Evolutionary conservation across 768 basidiomycete species (phyloP), one percentile per base, ranked within the genome.

Genomic region (Tylopilus sp.): DNA sequence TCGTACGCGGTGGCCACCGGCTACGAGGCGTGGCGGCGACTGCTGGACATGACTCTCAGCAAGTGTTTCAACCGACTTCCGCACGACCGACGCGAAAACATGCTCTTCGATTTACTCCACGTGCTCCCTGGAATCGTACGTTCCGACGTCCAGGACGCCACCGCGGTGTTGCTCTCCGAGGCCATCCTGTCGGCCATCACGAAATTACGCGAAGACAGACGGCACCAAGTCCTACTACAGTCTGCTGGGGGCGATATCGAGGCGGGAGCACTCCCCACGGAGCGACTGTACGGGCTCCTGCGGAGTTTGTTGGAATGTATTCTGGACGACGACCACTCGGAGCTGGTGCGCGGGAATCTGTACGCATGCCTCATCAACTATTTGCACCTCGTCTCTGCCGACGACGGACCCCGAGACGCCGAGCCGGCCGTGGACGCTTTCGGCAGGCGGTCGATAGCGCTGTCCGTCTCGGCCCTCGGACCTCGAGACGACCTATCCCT

Each of bases 281-380:
- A 97, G 61, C 78, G 92, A 31, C 72, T 98, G 13, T 83, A 83
- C 56, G 72, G 81, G 3, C 82, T 96, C 40, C 76, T 98, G 12
- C 83, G 85, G 40, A 82, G 77, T 57, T 75, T 92, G 26, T 67
- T 97, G 48, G 84, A 91, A 48, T 87, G 85, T 44, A 80, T 94
- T 50, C 63, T 87, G 52, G 84, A 88, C 55, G 86, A 80, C 54
- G 89, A 87, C 54, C 86, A 84, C 13, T 80, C 87, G 25, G 92
- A 96, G 64, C 76, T 91, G 46, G 87, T 94, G 17, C 86, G 95
- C 24, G 96, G 96, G 8, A 98, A 98, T 65, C 76, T 98, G n/a
- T 98, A 96, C 68, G 92, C 92, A 4, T 77, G 90, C 6, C 74
- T 98, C 52, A 83, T 92, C 72, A 96, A 96, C 70, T 95, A 92